phyloP scores from a whole-genome alignment of 306 rosid genomes.

The Rosa rugosa region DNA sequence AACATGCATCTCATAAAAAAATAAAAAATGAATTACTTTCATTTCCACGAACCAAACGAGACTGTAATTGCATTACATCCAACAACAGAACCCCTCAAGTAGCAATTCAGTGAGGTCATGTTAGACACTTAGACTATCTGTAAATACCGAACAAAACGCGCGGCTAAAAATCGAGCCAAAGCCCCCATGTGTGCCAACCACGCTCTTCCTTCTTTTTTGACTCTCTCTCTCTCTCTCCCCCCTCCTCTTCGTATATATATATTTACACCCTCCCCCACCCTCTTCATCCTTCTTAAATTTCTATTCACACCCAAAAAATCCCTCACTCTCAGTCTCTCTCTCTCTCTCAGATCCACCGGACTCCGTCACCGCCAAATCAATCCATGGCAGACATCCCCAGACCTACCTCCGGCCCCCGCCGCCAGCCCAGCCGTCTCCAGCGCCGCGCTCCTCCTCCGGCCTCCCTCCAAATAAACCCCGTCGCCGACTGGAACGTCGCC shows the following conservation, averaged over 20 bases:
- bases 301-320: no score
- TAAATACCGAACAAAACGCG: not conserved
- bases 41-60: no score
- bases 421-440: constrained; percentile 71
- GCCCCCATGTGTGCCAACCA: not conserved
- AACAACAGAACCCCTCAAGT: no score
- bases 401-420: constrained; percentile 17
- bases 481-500: constrained; percentile 78
- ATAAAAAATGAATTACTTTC: no score
- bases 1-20: no score
- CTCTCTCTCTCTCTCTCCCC: not conserved
- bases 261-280: not conserved
- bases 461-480: constrained; percentile 56
- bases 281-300: not conserved
- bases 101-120: no score
- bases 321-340: not conserved
- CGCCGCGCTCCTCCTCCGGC: constrained; percentile 87
- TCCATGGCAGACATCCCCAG: constrained; percentile 55
- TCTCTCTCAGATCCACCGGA: not conserved
- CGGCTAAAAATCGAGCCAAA: not conserved
- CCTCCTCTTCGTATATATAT: not conserved
- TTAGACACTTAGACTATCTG: no score
- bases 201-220: not conserved
- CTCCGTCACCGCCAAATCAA: not conserved
- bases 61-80: no score